Evolutionary conservation across 495 filamentous ascomycete genomes (phyloP), one percentile per base, ranked within the genome.

Genomic region (Achaetomiella virescens): DNA sequence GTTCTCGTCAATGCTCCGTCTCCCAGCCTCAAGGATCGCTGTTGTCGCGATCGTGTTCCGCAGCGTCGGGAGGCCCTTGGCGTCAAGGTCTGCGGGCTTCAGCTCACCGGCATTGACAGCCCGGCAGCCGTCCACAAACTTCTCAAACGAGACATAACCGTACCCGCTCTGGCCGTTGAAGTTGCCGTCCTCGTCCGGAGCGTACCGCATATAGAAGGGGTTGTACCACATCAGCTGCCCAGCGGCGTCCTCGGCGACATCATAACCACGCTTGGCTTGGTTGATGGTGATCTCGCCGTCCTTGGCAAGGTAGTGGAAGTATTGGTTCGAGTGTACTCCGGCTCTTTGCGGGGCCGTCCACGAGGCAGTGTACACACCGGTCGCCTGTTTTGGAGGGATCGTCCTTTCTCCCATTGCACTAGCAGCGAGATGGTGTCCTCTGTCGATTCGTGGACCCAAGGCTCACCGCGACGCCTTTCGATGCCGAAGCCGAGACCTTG

Each of bases 131-230:
- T 96, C 89, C 14, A 97, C 85, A 68, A 97, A 96, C 70, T 97
- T 97, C 76, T 97, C 91, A 66, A 96, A 92, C 52, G 84, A 89
- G 57, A 96, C 82, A 67, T 96, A 97, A 14, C 91, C 90, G 65
- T 97, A 97, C 1, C 91, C 91, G 7, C 83, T 87, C 69, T 96
- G 91, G 20, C 91, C 91, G 33, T 79, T 81, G 66, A 97, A 97
- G 72, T 96, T 95, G 17, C 91, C 91, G 68, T 95, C 89, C 68
- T 96, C 91, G 60, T 96, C 91, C 14, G 91, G 91, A 12, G 91
- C 91, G 42, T 96, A 97, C 61, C 85, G 82, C 91, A 97, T 97
- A 66, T 97, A 97, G 75, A 97, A 97, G 66, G 89, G 90, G 68
- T 96, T 96, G 58, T 87, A 87, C 88, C 90, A 95, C 61, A 83